These are phyloP conservation scores for Brasilioporus rufonigricans DNA, from an alignment of 768 basidiomycete genomes.

Conservation along the genomic window DNA sequence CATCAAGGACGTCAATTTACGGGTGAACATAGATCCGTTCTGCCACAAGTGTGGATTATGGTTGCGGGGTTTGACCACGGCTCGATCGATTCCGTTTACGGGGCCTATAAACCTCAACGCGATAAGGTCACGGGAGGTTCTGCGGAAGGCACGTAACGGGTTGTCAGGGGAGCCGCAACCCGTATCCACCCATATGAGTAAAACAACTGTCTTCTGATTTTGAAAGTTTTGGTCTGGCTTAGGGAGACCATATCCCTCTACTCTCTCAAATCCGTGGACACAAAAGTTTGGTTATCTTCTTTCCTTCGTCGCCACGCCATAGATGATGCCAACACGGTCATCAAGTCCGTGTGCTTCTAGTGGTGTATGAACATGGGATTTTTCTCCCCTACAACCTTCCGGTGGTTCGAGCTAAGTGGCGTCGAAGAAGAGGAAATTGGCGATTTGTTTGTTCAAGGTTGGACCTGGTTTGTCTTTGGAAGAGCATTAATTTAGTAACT, in stretches of 20 bases:
- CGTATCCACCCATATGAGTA: neutral
- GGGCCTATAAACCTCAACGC: neutral
- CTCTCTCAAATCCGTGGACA: neutral
- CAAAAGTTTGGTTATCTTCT: neutral
- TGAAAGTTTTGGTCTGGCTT: neutral
- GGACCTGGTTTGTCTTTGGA: neutral
- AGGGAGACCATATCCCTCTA: neutral
- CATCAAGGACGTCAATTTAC: neutral
- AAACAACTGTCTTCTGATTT: neutral
- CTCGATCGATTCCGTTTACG: neutral
- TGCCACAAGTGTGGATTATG: neutral
- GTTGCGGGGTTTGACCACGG: neutral
- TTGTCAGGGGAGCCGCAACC: neutral
- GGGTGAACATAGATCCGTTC: neutral
- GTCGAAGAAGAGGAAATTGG: neutral
- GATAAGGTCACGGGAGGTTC: neutral
- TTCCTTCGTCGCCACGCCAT: neutral
- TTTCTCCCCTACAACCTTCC: neutral
- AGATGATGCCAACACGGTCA: no score
- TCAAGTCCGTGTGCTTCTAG: neutral
- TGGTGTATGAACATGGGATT: neutral
- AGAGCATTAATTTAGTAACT: slow-evolving; percentile 10
- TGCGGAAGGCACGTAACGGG: neutral
- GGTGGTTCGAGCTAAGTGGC: neutral
- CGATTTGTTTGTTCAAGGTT: neutral